Base-by-base conservation (phyloP, 2,329 filamentous ascomycete genomes). In the Trichoderma brevicompactum region DNA sequence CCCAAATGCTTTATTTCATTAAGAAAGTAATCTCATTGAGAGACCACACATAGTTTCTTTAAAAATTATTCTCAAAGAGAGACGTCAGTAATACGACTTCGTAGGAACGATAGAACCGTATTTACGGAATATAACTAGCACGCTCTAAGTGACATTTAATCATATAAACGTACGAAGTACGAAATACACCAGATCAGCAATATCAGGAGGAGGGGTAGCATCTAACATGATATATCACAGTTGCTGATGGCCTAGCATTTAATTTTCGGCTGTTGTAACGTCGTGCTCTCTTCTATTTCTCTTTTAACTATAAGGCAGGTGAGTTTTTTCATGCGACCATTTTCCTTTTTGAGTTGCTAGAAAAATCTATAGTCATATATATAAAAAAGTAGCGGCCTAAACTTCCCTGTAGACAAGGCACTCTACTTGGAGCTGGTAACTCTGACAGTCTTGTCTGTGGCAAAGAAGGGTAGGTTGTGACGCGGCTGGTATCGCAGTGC, bases 251-350 rank as follows among this genome's bases (percentile, higher is more conserved):
- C n/a, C n/a, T n/a, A n/a, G n/a, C n/a, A n/a, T n/a, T n/a, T n/a
- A n/a, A n/a, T n/a, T n/a, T n/a, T n/a, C n/a, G n/a, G 8, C 34
- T n/a, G 34, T 23, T 60, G 56, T 40, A 60, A 60, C 56, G 56
- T 60, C 32, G 55, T 59, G 34, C 15, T 34, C 5, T 8, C 7
- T 6, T 3, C 23, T 28, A 28, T 28, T 28, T 28, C 2, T 28
- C 23, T 28, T 28, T 49, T 32, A 40, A 40, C 4, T 7, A 5
- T 38, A 23, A 48, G 15, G 3, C 19, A 28, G 9, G 15, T 49
- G 19, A 43, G 17, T 15, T n/a, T 15, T n/a, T 9, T 19, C 19
- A 60, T 32, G 34, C 34, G 34, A 9, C 43, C 34, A 12, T 40
- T 60, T 46, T 2, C 13, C n/a, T 40, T 15, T 34, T 28, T 7